Conservation (phyloP, 2,329 filamentous ascomycete species). For the Stagonosporopsis tanaceti region DNA sequence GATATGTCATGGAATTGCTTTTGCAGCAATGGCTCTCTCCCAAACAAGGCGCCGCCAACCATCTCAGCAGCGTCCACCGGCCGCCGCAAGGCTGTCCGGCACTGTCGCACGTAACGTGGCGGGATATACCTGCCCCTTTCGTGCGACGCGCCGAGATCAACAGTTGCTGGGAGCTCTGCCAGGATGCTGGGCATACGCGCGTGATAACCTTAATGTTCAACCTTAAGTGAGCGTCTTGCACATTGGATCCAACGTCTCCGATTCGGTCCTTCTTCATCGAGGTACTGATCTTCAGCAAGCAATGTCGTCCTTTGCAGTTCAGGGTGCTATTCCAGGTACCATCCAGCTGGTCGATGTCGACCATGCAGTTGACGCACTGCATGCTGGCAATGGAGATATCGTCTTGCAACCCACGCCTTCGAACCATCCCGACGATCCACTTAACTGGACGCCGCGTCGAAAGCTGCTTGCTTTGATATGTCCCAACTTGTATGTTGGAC, state of each 20-base stretch:
- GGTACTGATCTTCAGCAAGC: neutral
- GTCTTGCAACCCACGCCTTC: slow-evolving; percentile 52
- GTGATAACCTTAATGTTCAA: slow-evolving; percentile 3
- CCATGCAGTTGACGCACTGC: slow-evolving; percentile 47
- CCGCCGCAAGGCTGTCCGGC: neutral
- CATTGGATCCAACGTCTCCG: neutral
- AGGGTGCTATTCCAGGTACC: slow-evolving; percentile 52
- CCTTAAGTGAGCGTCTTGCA: slow-evolving; percentile 9
- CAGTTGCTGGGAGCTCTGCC: neutral
- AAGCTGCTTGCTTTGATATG: slow-evolving; percentile 38
- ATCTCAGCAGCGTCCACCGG: neutral
- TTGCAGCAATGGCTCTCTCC: neutral
- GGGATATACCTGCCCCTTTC: slow-evolving; percentile 10
- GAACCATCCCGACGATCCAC: slow-evolving; percentile 45
- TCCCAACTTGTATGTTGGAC: slow-evolving; percentile 25
- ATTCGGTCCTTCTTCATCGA: slow-evolving; percentile 4
- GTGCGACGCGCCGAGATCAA: slow-evolving; percentile 11
- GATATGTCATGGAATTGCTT: neutral
- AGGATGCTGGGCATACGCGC: slow-evolving; percentile 5
- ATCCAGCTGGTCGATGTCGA: slow-evolving; percentile 55
- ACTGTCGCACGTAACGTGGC: neutral
- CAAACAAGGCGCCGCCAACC: neutral
- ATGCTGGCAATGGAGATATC: slow-evolving; percentile 51
- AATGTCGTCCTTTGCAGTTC: slow-evolving; percentile 26
- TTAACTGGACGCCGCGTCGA: slow-evolving; percentile 44